Evolutionary conservation across 73 alveolate species (phyloP).

Genomic region (Breviolum minutum): DNA sequence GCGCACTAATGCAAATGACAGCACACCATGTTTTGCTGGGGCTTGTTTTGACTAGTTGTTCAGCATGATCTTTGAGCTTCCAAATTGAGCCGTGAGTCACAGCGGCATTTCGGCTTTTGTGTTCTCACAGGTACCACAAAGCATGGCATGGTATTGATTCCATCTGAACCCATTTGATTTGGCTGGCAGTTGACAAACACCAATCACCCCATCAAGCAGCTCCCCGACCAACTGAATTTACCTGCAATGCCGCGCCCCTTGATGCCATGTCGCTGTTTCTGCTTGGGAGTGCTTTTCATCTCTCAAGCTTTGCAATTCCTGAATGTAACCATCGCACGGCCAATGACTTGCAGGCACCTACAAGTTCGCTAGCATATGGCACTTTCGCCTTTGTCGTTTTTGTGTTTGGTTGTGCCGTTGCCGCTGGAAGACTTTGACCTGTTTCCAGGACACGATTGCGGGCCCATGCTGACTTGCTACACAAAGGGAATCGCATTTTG

Average conservation of each 20-base stretch:
- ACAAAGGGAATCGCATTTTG: constrained; percentile 27
- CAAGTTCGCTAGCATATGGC: neutral
- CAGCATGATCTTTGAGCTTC: too few species aligned
- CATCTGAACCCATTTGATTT: too few species aligned
- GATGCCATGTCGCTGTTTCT: neutral
- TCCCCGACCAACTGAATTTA: neutral
- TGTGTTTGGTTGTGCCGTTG: neutral
- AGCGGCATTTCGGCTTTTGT: too few species aligned
- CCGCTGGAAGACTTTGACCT: neutral
- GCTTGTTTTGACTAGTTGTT: too few species aligned
- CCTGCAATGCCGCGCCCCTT: neutral
- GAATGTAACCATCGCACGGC: neutral
- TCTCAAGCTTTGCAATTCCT: neutral
- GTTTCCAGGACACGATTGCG: constrained; percentile 17
- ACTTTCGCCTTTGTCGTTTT: too few species aligned
- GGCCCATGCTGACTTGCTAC: constrained; percentile 53
- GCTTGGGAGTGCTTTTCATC: neutral
- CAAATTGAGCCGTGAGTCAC: too few species aligned
- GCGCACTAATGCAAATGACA: too few species aligned
- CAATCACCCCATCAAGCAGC: too few species aligned
- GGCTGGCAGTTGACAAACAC: too few species aligned
- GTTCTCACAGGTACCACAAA: too few species aligned
- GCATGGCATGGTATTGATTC: too few species aligned
- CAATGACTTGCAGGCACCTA: neutral
- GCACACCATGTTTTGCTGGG: too few species aligned